phyloP scores from a whole-genome alignment of 2,329 filamentous ascomycete species.

The Coleophoma cylindrospora region DNA sequence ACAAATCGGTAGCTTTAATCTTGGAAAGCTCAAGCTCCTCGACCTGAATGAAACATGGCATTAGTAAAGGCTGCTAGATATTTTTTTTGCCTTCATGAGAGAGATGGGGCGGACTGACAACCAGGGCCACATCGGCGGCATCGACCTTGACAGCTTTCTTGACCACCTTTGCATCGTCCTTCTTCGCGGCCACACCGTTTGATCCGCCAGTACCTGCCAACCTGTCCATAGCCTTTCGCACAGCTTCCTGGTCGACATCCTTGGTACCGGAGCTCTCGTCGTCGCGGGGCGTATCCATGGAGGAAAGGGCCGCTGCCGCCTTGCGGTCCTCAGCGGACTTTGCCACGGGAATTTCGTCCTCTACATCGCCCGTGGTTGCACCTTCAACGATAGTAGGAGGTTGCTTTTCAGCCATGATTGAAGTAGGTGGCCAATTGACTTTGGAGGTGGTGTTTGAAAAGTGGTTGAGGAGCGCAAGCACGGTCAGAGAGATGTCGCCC shows the following conservation, averaged over 20 bases:
- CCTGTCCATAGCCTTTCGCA: conserved; percentile 67
- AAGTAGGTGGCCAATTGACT: not conserved
- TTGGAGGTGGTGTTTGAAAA: not conserved
- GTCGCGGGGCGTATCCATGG: conserved; percentile 50
- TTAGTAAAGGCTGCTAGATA: conserved; percentile 7
- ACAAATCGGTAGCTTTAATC: conserved; percentile 66
- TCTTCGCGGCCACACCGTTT: conserved; percentile 29
- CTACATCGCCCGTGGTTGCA: conserved; percentile 51
- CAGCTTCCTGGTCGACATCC: conserved; percentile 62
- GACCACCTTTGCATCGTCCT: conserved; percentile 43
- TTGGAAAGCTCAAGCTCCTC: conserved; percentile 70
- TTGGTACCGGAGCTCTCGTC: conserved; percentile 39
- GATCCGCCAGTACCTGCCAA: conserved; percentile 36
- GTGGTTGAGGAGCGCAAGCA: not conserved
- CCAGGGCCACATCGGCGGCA: conserved; percentile 60
- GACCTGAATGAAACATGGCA: conserved; percentile 37
- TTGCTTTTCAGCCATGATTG: conserved; percentile 57
- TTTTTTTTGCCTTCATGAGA: not conserved
- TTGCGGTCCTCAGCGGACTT: conserved; percentile 71
- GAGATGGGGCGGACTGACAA: conserved; percentile 43
- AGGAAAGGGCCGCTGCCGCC: conserved; percentile 67
- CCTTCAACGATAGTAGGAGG: conserved; percentile 54
- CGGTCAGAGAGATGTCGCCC: not conserved
- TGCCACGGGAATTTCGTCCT: conserved; percentile 44
- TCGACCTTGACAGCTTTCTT: conserved; percentile 68